Percentiles rank a stretch among this genome's conserved stretches.
These are phyloP conservation scores for Aspergillus sclerotialis DNA, from an alignment of 2,329 filamentous ascomycete species.

Conservation along the genomic window DNA sequence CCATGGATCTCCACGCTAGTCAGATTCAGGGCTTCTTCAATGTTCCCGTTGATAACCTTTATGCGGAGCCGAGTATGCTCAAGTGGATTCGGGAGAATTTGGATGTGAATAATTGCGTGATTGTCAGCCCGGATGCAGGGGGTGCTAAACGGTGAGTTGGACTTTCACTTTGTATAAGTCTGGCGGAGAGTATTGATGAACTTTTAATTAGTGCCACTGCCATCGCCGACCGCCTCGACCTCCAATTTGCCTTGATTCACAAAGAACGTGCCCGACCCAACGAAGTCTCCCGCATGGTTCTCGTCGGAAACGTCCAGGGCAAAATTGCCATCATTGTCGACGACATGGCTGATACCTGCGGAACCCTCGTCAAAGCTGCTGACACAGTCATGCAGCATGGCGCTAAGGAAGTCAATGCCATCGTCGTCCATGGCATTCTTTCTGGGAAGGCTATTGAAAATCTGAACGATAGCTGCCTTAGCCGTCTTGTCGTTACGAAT, in stretches of 20 bases:
- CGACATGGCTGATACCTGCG: constrained; percentile 96
- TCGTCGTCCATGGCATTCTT: constrained; percentile 90
- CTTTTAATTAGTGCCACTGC: constrained; percentile 61
- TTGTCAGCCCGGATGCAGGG: constrained; percentile 90
- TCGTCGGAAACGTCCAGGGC: constrained; percentile 88
- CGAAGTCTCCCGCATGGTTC: constrained; percentile 85
- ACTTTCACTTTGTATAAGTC: constrained; percentile 1
- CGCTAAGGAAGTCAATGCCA: constrained; percentile 81
- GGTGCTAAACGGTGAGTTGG: constrained; percentile 70
- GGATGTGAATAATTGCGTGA: constrained; percentile 74
- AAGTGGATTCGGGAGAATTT: constrained; percentile 88
- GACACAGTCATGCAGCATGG: constrained; percentile 81
- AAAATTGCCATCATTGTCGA: constrained; percentile 95
- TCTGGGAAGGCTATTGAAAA: constrained; percentile 83
- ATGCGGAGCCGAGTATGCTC: constrained; percentile 86
- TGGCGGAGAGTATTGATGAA: neutral
- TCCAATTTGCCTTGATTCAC: constrained; percentile 90
- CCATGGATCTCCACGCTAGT: constrained; percentile 90
- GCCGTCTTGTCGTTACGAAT: constrained; percentile 81
- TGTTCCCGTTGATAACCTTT: constrained; percentile 71
- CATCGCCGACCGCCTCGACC: constrained; percentile 85
- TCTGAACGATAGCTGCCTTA: constrained; percentile 69
- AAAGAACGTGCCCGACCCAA: constrained; percentile 91
- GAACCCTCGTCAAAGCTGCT: constrained; percentile 80
- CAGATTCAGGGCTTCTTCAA: constrained; percentile 98